Percentiles rank a stretch among this genome's conserved stretches.
These are phyloP conservation scores for Metschnikowia arizonensis DNA, from an alignment of 805 yeast species.

Conservation along the genomic window DNA sequence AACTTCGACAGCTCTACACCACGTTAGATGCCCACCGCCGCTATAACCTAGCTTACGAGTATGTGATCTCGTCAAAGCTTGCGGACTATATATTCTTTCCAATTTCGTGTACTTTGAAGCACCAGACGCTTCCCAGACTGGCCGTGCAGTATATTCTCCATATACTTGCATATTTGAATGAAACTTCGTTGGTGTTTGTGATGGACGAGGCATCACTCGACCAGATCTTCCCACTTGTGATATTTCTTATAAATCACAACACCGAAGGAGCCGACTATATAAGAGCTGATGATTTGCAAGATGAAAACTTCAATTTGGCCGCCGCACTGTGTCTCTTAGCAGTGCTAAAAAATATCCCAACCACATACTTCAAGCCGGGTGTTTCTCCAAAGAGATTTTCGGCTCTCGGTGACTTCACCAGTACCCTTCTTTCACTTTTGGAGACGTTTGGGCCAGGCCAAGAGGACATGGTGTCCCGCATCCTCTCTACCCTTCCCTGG, in stretches of 20 bases:
- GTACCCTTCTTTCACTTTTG: constrained; percentile 21
- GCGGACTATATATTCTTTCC: constrained; percentile 44
- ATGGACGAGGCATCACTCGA: constrained; percentile 25
- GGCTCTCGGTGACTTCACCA: constrained; percentile 28
- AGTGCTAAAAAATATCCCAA: constrained; percentile 18
- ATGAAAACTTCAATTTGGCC: constrained; percentile 16
- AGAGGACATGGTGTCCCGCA: not conserved
- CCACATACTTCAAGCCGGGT: constrained; percentile 16
- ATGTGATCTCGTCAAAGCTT: constrained; percentile 26
- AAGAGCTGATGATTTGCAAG: not conserved
- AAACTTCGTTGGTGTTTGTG: constrained; percentile 29
- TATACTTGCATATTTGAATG: constrained; percentile 27
- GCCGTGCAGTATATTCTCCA: constrained; percentile 23
- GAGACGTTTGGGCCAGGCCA: constrained; percentile 8
- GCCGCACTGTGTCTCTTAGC: constrained; percentile 16
- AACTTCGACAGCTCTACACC: constrained; percentile 11
- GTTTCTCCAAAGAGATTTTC: constrained; percentile 20
- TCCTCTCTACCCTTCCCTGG: constrained; percentile 12
- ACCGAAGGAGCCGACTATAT: no score
- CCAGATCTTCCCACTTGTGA: constrained; percentile 33
- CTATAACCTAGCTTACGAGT: constrained; percentile 9
- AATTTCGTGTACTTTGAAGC: constrained; percentile 30
- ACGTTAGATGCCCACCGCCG: constrained; percentile 17
- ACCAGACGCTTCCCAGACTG: constrained; percentile 20
- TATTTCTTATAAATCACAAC: constrained; percentile 22